These are phyloP conservation scores for Nakaseomyces glabratus DNA, from an alignment of 1,139 yeast species.

Conservation along the genomic window DNA sequence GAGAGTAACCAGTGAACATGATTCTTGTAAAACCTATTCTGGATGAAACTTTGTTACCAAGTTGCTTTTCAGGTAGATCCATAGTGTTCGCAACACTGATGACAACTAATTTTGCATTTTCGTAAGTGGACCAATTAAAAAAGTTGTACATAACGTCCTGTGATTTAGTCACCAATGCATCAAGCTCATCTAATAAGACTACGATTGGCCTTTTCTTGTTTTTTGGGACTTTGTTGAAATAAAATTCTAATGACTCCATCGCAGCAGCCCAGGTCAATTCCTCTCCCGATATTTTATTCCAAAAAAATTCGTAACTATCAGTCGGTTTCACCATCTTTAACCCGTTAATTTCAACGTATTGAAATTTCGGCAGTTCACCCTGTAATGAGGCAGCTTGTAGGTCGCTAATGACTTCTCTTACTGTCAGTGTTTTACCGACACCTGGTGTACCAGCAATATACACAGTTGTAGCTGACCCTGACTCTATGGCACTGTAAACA, in stretches of 20 bases:
- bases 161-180: conserved; percentile 76
- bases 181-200: conserved; percentile 84
- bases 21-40: conserved; percentile 82
- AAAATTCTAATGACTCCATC: conserved; percentile 43
- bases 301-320: conserved; percentile 73
- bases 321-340: conserved; percentile 75
- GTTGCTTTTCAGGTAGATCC: conserved; percentile 87
- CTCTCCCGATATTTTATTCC: conserved; percentile 65
- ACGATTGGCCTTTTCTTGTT: conserved; percentile 43
- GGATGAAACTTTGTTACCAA: conserved; percentile 84
- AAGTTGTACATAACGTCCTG: conserved; percentile 91
- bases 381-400: conserved; percentile 40
- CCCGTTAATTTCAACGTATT: conserved; percentile 83
- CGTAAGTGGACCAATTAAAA: conserved; percentile 92
- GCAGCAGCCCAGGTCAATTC: conserved; percentile 60
- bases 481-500: conserved; percentile 65
- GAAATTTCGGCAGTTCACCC: conserved; percentile 50
- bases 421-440: conserved; percentile 92
- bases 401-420: conserved; percentile 73
- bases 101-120: conserved; percentile 70
- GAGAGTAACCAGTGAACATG: conserved; percentile 82
- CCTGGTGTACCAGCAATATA: conserved; percentile 98
- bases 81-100: conserved; percentile 94
- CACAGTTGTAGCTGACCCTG: conserved; percentile 71
- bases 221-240: conserved; percentile 36